A percentile compares a stretch with the other conserved stretches of the same genome.
Evolutionary conservation across 1,284 basidiomycete species (phyloP).

Genomic region (Pseudozyma flocculosa): DNA sequence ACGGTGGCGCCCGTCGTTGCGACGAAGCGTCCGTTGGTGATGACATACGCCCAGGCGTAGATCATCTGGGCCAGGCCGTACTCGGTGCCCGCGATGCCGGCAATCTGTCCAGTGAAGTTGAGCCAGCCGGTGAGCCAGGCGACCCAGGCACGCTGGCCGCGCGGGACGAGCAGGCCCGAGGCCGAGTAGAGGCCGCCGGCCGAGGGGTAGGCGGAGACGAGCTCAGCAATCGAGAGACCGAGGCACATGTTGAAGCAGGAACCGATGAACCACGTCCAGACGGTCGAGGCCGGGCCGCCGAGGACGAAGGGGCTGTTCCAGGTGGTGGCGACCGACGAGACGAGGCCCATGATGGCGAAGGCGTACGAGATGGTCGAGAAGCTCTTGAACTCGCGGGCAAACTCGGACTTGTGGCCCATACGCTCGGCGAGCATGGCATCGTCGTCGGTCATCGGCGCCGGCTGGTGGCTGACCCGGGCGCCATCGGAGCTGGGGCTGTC

Average conservation of each 20-base stretch:
- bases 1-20: conserved; percentile 45
- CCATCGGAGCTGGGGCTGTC: conserved; percentile 14
- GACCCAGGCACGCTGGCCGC: conserved; percentile 59
- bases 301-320: conserved; percentile 53
- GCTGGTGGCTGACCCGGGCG: conserved; percentile 36
- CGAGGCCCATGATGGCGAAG: conserved; percentile 56
- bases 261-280: conserved; percentile 56
- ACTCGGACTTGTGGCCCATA: conserved; percentile 54
- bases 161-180: conserved; percentile 52
- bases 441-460: conserved; percentile 41
- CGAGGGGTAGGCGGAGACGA: conserved; percentile 71
- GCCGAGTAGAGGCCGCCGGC: conserved; percentile 72
- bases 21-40: conserved; percentile 41
- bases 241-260: conserved; percentile 54
- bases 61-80: conserved; percentile 88
- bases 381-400: conserved; percentile 56
- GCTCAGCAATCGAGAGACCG: conserved; percentile 55
- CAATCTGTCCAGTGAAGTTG: conserved; percentile 83
- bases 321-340: conserved; percentile 55
- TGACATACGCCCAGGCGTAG: conserved; percentile 66
- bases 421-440: conserved; percentile 48
- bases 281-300: conserved; percentile 49
- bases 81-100: conserved; percentile 81
- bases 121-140: conserved; percentile 71
- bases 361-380: conserved; percentile 56